These are phyloP conservation scores for Mycosphaerella sp. DNA, from an alignment of 2,329 filamentous ascomycete genomes.

Conservation along the genomic window DNA sequence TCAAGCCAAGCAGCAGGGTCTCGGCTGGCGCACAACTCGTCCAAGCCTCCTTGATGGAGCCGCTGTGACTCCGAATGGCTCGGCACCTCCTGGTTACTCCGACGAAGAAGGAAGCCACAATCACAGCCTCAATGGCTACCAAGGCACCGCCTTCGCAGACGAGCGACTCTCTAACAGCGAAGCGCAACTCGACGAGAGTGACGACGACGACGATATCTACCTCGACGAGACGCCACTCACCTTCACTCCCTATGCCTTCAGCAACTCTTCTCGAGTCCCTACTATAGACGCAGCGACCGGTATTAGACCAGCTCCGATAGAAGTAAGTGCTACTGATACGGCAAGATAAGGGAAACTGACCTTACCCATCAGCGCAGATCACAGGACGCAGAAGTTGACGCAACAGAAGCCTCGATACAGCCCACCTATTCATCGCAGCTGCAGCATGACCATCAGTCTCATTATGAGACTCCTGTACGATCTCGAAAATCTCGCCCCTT, in stretches of 20 bases:
- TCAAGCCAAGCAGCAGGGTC: constrained; percentile 21
- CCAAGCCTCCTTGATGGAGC: constrained; percentile 23
- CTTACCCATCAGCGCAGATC: constrained; percentile 19
- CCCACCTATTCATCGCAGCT: constrained; percentile 3
- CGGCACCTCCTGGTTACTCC: constrained; percentile 27
- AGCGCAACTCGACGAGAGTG: constrained; percentile 27
- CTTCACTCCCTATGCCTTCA: constrained; percentile 16
- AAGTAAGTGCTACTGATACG: constrained; percentile 1
- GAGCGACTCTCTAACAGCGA: constrained; percentile 21
- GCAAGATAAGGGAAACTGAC: constrained; percentile 16
- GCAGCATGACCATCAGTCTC: not conserved
- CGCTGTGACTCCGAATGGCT: constrained; percentile 16
- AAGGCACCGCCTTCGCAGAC: constrained; percentile 18
- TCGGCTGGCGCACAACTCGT: constrained; percentile 19
- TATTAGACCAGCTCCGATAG: constrained; percentile 16
- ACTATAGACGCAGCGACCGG: constrained; percentile 5
- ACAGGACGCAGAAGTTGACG: constrained; percentile 2
- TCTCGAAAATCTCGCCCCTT: not conserved
- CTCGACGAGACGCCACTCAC: constrained; percentile 16
- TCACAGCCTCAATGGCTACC: constrained; percentile 12
- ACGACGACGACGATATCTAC: constrained; percentile 22
- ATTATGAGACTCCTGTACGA: constrained; percentile 1
- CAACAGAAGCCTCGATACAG: not conserved
- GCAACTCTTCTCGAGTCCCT: constrained; percentile 15
- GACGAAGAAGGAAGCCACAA: constrained; percentile 23